Evolutionary conservation across 164 flowering plant species (phyloP).

Genomic region (Tinospora cordifolia): DNA sequence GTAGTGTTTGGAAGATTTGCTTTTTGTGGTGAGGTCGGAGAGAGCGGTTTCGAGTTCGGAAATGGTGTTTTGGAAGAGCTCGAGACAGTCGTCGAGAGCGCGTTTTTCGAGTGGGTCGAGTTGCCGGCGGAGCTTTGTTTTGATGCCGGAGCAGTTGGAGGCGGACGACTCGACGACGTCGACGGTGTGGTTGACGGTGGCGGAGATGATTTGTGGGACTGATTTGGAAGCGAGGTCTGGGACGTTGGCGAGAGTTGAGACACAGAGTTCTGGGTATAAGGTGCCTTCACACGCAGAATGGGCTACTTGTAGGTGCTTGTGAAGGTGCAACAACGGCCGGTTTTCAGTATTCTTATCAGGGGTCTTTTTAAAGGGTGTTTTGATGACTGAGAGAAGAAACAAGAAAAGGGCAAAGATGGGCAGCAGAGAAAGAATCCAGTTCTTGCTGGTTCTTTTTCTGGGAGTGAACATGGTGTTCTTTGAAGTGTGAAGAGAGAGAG

Average conservation of each 20-base stretch:
- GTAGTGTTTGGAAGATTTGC: constrained; percentile 20
- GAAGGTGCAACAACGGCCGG: constrained; percentile 20
- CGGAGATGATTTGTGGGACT: constrained; percentile 43
- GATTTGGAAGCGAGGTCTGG: constrained; percentile 45
- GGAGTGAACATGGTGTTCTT: no score
- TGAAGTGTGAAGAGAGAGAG: no score
- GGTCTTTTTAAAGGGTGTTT: no score
- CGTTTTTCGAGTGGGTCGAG: constrained; percentile 26
- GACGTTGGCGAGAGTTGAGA: constrained; percentile 52
- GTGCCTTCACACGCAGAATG: constrained; percentile 55
- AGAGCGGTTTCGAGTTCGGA: constrained; percentile 34
- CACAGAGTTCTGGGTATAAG: constrained; percentile 62
- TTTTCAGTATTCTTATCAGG: no score
- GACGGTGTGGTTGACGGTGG: constrained; percentile 37
- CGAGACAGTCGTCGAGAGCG: constrained; percentile 73
- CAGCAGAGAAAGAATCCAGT: no score
- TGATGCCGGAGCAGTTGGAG: constrained; percentile 41
- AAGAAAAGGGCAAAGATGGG: no score
- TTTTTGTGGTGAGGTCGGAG: constrained; percentile 35
- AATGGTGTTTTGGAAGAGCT: constrained; percentile 51
- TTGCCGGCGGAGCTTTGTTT: constrained; percentile 11
- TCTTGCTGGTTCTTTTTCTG: no score
- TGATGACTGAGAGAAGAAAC: no score
- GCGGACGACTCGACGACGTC: constrained; percentile 32
- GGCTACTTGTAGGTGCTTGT: constrained; percentile 40